Conservation (phyloP, 1,284 basidiomycete species). For the Ustilago cynodontis region DNA sequence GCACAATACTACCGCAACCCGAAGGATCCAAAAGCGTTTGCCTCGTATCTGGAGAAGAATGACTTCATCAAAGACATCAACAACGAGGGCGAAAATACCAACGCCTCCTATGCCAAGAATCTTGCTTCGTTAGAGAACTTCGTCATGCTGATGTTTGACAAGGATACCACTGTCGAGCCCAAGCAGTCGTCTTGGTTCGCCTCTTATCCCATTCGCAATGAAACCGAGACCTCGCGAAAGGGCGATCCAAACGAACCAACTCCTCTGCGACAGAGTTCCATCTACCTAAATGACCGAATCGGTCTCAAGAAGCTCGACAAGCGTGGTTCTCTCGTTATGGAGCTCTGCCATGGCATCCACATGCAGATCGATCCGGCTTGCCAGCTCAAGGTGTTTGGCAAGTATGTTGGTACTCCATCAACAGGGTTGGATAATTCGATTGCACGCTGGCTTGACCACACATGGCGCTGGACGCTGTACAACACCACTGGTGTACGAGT, state of each 20-base stretch:
- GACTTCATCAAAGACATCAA: conserved; percentile 72
- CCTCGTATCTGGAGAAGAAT: conserved; percentile 79
- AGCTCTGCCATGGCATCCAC: conserved; percentile 62
- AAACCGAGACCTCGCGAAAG: conserved; percentile 13
- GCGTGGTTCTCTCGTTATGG: conserved; percentile 72
- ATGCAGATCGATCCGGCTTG: conserved; percentile 68
- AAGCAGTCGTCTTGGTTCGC: conserved; percentile 66
- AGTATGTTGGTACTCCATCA: conserved; percentile 58
- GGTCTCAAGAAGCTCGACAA: conserved; percentile 83
- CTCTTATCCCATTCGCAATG: conserved; percentile 57
- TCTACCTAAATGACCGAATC: conserved; percentile 90
- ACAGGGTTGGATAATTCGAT: conserved; percentile 23
- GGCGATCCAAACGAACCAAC: conserved; percentile 70
- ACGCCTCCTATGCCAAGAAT: conserved; percentile 62
- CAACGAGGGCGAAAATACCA: conserved; percentile 59
- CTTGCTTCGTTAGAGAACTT: conserved; percentile 66
- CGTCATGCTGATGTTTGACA: conserved; percentile 68
- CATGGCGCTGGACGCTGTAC: conserved; percentile 51
- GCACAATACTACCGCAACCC: conserved; percentile 96
- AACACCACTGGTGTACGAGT: conserved; percentile 42
- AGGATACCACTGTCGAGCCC: conserved; percentile 65
- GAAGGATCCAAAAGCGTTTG: conserved; percentile 73
- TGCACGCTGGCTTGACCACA: conserved; percentile 27
- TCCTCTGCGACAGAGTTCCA: conserved; percentile 79
- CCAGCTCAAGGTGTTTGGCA: conserved; percentile 61